Evolutionary conservation across 495 filamentous ascomycete genomes (phyloP).

Genomic region (Astrocystis sublimbata): DNA sequence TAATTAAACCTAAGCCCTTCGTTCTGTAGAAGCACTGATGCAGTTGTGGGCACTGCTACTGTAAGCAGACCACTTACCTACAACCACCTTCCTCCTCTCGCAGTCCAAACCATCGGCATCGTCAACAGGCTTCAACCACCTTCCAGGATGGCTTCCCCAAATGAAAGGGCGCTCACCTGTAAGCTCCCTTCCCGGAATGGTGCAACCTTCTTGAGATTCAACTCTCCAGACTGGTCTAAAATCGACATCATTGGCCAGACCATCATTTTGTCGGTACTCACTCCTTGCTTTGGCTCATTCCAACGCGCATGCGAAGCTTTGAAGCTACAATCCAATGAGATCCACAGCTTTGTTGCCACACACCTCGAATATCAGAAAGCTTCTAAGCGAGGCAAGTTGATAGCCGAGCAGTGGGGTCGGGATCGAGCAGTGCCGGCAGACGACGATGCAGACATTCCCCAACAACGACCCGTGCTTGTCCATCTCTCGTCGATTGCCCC

Average conservation of each 20-base stretch:
- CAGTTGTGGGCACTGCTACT: neutral
- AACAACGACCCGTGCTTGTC: neutral
- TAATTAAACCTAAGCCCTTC: neutral
- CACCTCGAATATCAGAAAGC: neutral
- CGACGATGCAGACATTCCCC: neutral
- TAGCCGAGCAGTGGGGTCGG: conserved; percentile 1
- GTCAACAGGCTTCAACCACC: neutral
- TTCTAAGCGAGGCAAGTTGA: neutral
- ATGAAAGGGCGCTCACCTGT: conserved; percentile 5
- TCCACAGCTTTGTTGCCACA: neutral
- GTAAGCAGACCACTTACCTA: neutral
- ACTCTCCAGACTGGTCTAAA: conserved; percentile 6
- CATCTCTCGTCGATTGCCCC: neutral
- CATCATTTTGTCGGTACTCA: conserved; percentile 2
- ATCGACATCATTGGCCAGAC: conserved; percentile 10
- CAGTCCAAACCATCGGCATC: neutral
- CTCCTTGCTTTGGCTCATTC: conserved; percentile 4
- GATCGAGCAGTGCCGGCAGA: neutral
- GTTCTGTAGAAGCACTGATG: neutral
- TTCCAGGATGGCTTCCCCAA: neutral
- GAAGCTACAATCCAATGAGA: neutral
- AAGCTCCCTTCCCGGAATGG: neutral
- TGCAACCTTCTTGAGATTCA: neutral
- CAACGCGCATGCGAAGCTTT: neutral
- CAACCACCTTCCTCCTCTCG: neutral